phyloP scores from a whole-genome alignment of 139 green algal species.

The Picochlorum sp. region DNA sequence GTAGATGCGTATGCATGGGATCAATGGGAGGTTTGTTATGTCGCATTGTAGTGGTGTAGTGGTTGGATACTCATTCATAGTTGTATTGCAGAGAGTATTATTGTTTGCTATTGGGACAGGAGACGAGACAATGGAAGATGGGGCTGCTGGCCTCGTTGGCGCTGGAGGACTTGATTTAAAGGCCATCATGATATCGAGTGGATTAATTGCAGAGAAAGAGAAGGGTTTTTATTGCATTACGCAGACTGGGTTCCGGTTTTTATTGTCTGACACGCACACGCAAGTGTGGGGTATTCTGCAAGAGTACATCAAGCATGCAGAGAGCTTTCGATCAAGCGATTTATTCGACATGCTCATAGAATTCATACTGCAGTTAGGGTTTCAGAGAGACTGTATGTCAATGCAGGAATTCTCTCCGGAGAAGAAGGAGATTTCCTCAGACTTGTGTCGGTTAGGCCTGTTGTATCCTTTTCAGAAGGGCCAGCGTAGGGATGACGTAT shows the following conservation, averaged over 20 bases:
- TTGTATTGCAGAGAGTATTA: conserved; percentile 38
- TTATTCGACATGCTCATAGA: conserved; percentile 12
- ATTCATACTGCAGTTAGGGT: conserved; percentile 83
- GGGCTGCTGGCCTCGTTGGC: no score
- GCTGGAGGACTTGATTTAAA: no score
- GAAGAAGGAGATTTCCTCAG: conserved; percentile 49
- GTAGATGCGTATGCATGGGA: conserved; percentile 29
- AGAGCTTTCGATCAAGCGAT: conserved; percentile 6
- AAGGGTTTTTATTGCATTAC: conserved; percentile 28
- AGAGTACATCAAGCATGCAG: conserved; percentile 58
- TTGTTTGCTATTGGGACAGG: conserved; percentile 41
- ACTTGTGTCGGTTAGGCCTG: conserved; percentile 72
- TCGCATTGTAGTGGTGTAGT: no score
- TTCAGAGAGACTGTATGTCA: conserved; percentile 44
- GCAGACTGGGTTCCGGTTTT: conserved; percentile 64
- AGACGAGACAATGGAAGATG: neutral
- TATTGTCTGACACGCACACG: conserved; percentile 59
- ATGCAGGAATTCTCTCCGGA: conserved; percentile 18
- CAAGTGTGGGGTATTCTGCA: conserved; percentile 77
- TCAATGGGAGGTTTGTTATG: conserved; percentile 48
- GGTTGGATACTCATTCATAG: neutral
- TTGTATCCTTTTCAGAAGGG: conserved; percentile 49
- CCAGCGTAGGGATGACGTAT: neutral
- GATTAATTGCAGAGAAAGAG: neutral
- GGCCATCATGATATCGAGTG: no score